Base-by-base conservation (phyloP, 78 protist species). In the Dictyostelium citrinum region DNA sequence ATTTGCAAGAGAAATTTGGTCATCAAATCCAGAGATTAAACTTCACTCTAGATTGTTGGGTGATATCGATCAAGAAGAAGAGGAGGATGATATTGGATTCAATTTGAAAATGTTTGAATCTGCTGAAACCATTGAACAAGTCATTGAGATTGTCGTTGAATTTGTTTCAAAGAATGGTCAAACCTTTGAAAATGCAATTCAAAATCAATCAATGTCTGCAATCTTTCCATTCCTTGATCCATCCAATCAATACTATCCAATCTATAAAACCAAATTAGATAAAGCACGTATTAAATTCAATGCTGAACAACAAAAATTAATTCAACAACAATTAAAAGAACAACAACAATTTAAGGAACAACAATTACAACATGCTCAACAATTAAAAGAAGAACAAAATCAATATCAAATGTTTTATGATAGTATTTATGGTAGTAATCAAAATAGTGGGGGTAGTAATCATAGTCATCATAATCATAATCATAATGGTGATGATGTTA, bases 1-100 rank as follows among this genome's bases (percentile, higher is more conserved):
- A 29, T 88, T 88, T 78, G 93, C 93, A 17, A 20, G 75, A 24
- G 84, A 88, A 41, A 88, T 88, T 45, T 88, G 93, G 93, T 88
- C 93, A 6, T 7, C 85, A 5, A 88, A 88, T 67, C 93, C 93
- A 16, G 80, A 74, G 1, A 67, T 88, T 67, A 88, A 78, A 67
- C 58, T 88, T 9, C 76, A 75, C 11, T 77, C 82, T 33, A 37
- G 85, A 33, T 58, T 88, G n/a, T 27, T 88, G 17, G 72, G 35
- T 35, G 11, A 24, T 22, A 61, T 46, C 0, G 84, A 80, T 10
- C 22, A 43, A 20, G 49, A 46, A 0, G 83, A 77, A 1, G 67
- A 77, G 43, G 43, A 39, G 29, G 93, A 88, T 78, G 85, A 78
- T 64, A 41, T 41, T 41, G 35, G 58, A n/a, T 41, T 41, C 58